Evolutionary conservation across 1,284 basidiomycete genomes (phyloP).

Genomic region (Rhodofomes roseus): DNA sequence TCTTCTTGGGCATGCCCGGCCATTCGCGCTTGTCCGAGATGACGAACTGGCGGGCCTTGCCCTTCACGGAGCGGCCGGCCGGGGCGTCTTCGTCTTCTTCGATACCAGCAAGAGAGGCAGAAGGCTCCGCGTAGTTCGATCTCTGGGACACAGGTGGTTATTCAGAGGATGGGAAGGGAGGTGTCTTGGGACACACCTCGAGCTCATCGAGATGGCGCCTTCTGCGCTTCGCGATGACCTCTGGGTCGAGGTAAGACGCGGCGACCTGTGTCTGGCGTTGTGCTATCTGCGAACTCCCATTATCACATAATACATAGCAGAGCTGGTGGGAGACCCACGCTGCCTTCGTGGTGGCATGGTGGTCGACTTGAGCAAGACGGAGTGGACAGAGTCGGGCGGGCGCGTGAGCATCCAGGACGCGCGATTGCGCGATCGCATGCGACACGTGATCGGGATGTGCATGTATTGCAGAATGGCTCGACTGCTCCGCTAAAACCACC

Average conservation of each 20-base stretch:
- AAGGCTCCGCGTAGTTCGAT: conserved; percentile 73
- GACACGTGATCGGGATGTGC: not conserved
- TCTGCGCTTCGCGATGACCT: conserved; percentile 69
- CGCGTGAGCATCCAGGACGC: not conserved
- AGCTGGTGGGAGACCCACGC: conserved; percentile 2
- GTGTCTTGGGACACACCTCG: conserved; percentile 45
- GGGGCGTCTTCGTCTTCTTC: conserved; percentile 34
- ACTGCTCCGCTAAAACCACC: not conserved
- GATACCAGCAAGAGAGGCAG: conserved; percentile 28
- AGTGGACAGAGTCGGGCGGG: not conserved
- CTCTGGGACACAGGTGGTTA: conserved; percentile 38
- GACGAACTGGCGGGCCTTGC: conserved; percentile 58
- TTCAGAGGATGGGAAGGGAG: not conserved
- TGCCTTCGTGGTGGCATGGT: conserved; percentile 10
- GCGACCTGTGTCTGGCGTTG: conserved; percentile 30
- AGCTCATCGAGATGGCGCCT: conserved; percentile 78
- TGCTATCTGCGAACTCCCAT: not conserved
- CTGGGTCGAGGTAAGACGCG: conserved; percentile 42
- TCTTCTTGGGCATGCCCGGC: conserved; percentile 58
- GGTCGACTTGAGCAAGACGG: conserved; percentile 12
- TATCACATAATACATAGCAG: not conserved
- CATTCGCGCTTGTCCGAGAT: conserved; percentile 66
- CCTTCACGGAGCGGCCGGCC: conserved; percentile 42
- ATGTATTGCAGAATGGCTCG: not conserved
- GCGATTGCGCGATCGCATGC: not conserved